These are phyloP conservation scores for Leishmania guyanensis DNA, from an alignment of 208 protist species.

Conservation along the genomic window DNA sequence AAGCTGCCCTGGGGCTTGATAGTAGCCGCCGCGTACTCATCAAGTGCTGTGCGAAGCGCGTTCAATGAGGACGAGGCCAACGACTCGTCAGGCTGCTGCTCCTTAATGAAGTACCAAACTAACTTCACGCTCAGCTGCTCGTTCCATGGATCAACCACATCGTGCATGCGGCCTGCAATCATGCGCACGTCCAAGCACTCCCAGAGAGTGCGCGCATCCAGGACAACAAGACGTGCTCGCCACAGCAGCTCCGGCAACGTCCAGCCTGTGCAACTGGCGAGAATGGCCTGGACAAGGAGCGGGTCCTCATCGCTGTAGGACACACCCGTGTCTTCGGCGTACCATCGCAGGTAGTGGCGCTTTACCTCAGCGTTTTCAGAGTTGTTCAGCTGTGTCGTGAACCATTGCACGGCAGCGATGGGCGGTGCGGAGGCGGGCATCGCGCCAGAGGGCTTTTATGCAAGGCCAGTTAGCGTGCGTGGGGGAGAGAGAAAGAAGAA, in stretches of 20 bases:
- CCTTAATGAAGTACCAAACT: constrained; percentile 41
- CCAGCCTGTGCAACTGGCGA: constrained; percentile 4
- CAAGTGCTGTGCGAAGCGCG: constrained; percentile 30
- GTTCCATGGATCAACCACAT: constrained; percentile 67
- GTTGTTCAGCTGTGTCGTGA: constrained; percentile 39
- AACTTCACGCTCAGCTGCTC: constrained; percentile 87
- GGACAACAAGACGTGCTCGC: constrained; percentile 58
- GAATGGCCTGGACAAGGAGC: constrained; percentile 6
- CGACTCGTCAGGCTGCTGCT: neutral
- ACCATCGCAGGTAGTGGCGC: constrained; percentile 47
- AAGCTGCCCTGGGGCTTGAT: constrained; percentile 50
- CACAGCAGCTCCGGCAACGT: constrained; percentile 32
- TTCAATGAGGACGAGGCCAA: neutral
- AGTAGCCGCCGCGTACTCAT: constrained; percentile 33
- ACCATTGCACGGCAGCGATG: constrained; percentile 32
- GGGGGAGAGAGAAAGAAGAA: neutral
- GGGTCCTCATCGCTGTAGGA: constrained; percentile 20
- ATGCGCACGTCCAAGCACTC: constrained; percentile 56
- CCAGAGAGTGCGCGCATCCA: constrained; percentile 79
- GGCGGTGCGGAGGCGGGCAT: constrained; percentile 8
- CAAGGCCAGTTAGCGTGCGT: neutral
- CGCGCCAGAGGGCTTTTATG: neutral
- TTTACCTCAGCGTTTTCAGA: constrained; percentile 66
- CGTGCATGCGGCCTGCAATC: constrained; percentile 22
- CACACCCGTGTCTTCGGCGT: constrained; percentile 15